Evolutionary conservation across 1,139 yeast species (phyloP).

Genomic region (Lodderomyces elongisporus): DNA sequence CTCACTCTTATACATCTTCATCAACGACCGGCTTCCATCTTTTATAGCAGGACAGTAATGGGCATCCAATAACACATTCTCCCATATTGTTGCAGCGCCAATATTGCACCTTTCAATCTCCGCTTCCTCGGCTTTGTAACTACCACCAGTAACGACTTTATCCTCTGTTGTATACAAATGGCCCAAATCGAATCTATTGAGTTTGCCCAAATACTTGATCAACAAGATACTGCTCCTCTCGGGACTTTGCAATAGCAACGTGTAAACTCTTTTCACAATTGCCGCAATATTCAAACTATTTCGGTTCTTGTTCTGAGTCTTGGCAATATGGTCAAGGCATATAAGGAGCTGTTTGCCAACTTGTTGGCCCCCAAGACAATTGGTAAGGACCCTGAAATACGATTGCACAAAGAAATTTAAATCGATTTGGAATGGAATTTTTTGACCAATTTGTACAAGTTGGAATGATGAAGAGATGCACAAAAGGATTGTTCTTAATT

Average conservation of each 20-base stretch:
- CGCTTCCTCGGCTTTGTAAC: constrained; percentile 50
- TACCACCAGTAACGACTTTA: constrained; percentile 56
- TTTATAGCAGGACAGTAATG: constrained; percentile 82
- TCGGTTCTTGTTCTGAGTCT: constrained; percentile 72
- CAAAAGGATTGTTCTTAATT: constrained; percentile 66
- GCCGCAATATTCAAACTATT: constrained; percentile 72
- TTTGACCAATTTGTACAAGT: constrained; percentile 55
- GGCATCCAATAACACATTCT: constrained; percentile 65
- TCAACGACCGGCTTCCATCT: constrained; percentile 41
- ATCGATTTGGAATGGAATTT: constrained; percentile 56
- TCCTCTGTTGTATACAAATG: constrained; percentile 87
- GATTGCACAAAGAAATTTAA: constrained; percentile 67
- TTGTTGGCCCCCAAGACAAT: constrained; percentile 40
- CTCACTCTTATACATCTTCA: constrained; percentile 30
- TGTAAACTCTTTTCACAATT: constrained; percentile 74
- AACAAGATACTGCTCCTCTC: constrained; percentile 82
- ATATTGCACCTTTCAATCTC: constrained; percentile 69
- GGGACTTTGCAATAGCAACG: constrained; percentile 67
- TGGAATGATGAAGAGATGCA: constrained; percentile 89
- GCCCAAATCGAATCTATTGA: constrained; percentile 60
- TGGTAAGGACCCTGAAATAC: constrained; percentile 62
- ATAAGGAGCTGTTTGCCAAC: constrained; percentile 72
- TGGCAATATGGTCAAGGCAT: constrained; percentile 74
- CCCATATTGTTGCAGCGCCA: constrained; percentile 90
- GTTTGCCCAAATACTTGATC: constrained; percentile 70